phyloP scores from a whole-genome alignment of 345 rosid species.

The Rhodamnia argentea region DNA sequence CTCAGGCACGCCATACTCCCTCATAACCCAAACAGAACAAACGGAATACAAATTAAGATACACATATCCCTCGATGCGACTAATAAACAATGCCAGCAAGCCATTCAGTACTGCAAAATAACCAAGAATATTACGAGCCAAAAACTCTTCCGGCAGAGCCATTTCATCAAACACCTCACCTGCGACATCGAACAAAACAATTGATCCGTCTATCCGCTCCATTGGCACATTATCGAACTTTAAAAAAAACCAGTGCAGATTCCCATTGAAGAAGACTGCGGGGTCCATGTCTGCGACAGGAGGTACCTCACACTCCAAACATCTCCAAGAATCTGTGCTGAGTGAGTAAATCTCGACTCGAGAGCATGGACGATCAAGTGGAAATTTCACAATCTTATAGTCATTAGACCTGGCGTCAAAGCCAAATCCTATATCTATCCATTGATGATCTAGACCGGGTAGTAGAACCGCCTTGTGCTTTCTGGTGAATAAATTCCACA shows the following conservation, averaged over 20 bases:
- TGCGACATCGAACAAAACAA: background rate
- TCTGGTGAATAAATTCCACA: no score
- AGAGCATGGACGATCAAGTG: no score
- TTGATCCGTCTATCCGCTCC: background rate
- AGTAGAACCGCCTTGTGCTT: no score
- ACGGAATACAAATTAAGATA: background rate
- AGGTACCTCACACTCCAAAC: background rate
- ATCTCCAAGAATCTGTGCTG: no score
- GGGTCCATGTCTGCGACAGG: accelerated
- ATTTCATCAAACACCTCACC: background rate
- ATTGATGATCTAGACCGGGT: no score
- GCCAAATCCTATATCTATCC: no score
- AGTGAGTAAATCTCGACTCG: no score
- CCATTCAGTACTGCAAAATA: background rate
- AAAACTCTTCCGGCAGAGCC: no score
- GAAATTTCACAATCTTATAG: no score
- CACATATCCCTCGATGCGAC: no score
- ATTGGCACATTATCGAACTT: background rate
- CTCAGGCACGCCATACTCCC: background rate
- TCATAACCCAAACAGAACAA: background rate
- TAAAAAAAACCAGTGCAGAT: background rate
- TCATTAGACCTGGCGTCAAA: no score
- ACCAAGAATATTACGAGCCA: no score
- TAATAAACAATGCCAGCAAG: background rate
- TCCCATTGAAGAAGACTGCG: background rate